Percentiles rank a stretch among this genome's conserved stretches.
Conservation (phyloP, 805 yeast species). For the Wickerhamiella australiensis region DNA sequence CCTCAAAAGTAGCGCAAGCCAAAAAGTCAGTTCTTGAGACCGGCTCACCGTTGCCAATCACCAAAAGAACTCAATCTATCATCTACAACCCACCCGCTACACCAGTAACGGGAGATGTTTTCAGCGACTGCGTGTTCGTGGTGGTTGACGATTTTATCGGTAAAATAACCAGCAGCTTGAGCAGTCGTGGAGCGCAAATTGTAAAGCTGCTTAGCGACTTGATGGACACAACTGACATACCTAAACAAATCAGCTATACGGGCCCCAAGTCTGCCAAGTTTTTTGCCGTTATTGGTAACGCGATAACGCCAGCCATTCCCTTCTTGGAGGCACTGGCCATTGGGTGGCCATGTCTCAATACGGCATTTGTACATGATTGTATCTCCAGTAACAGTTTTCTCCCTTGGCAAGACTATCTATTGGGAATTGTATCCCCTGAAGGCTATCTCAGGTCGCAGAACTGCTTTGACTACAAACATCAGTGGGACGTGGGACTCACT, state of each 20-base stretch:
- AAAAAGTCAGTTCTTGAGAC: background rate
- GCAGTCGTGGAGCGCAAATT: background rate
- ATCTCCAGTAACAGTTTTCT: conserved; percentile 25
- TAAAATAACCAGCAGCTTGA: background rate
- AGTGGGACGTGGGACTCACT: conserved; percentile 17
- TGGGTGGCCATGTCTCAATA: conserved; percentile 76
- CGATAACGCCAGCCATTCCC: conserved; percentile 43
- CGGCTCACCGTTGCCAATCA: background rate
- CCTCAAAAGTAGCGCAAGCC: background rate
- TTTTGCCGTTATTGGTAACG: conserved; percentile 47
- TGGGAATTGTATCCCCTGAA: conserved; percentile 62
- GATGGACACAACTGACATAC: background rate
- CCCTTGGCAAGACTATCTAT: conserved; percentile 41
- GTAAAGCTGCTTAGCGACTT: background rate
- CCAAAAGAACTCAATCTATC: background rate
- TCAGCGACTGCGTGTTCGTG: conserved; percentile 1
- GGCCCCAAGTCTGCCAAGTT: conserved; percentile 32
- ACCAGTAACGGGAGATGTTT: background rate
- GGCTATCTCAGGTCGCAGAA: conserved; percentile 26
- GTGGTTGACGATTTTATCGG: conserved; percentile 6
- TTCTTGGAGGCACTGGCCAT: conserved; percentile 65
- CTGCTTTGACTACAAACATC: conserved; percentile 22
- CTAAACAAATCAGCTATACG: background rate
- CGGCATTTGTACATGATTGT: conserved; percentile 43
- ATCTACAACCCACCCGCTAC: background rate